Evolutionary conservation across 2,329 filamentous ascomycete genomes (phyloP).

Genomic region (Karstenula rhodostoma): DNA sequence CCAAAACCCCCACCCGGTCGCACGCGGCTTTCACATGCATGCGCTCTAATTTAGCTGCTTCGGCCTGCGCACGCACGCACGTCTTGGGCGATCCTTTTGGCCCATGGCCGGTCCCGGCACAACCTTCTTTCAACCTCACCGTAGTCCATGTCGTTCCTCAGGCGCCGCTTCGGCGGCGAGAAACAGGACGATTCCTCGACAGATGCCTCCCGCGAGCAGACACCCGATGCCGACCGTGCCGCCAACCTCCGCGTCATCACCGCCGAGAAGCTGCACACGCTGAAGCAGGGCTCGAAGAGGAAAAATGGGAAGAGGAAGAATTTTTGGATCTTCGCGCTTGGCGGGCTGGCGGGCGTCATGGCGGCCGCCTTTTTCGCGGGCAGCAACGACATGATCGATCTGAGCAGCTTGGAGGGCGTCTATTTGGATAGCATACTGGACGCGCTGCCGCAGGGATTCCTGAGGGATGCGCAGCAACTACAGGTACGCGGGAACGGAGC

Average conservation of each 20-base stretch:
- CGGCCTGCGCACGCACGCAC: not conserved
- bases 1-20: not conserved
- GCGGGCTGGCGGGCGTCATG: conserved; percentile 89
- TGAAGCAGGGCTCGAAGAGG: conserved; percentile 49
- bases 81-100: not conserved
- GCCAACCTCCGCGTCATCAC: conserved; percentile 62
- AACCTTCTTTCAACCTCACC: not conserved
- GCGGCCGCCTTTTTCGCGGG: conserved; percentile 89
- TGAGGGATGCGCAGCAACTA: conserved; percentile 85
- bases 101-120: not conserved
- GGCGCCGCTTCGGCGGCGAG: conserved; percentile 47
- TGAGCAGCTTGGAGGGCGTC: conserved; percentile 74
- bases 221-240: conserved; percentile 43
- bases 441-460: conserved; percentile 83
- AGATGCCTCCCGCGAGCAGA: conserved; percentile 51
- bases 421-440: conserved; percentile 89
- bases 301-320: conserved; percentile 71
- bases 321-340: conserved; percentile 84
- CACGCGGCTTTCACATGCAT: conserved; percentile 11
- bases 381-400: conserved; percentile 86
- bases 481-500: conserved; percentile 64
- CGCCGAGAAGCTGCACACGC: conserved; percentile 59
- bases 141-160: conserved; percentile 46
- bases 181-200: conserved; percentile 34
- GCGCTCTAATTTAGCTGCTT: conserved; percentile 1